Base-by-base conservation (phyloP, 2,329 filamentous ascomycete species). In the Geoglossum cookeanum region DNA sequence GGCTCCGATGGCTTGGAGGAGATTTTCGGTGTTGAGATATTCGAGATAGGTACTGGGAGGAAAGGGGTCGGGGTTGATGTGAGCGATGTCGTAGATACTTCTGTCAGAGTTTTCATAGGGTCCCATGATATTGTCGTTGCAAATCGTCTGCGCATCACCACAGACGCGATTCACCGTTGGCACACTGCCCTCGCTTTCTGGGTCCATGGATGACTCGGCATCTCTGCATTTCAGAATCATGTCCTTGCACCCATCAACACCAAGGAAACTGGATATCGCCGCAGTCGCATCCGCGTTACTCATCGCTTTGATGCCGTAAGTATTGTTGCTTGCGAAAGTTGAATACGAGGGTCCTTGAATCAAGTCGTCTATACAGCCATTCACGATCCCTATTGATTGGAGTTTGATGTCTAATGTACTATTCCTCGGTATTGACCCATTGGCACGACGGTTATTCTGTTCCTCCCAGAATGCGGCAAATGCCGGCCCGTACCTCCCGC, bases 401-500 rank as follows among this genome's bases (percentile, higher is more conserved):
- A 88, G 71, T 57, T 77, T 75, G 54, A 85, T 78, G 33, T 79
- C 74, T 9, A 83, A 68, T 1, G 78, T 81, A 39, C 68, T 71
- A 59, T 76, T 75, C 17, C 65, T 67, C 7, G 74, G 66, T 1
- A 78, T 58, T 1, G 72, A 67, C 2, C 79, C 77, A 57, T 73
- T 76, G n/a, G 67, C 64, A 13, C 77, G 75, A 56, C 71, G 72
- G 17, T 70, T 65, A 62, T 87, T 88, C 68, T 87, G 81, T 58
- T 77, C 66, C 63, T 83, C 74, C 58, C 77, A 77, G 61, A 72
- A 72, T 3, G 70, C 62, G 9, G 80, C 79, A 62, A 86, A 84
- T 1, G 77, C 71, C 1, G 82, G 82, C 0, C 80, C 84, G 62
- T 86, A 88, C 58, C 80, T 78, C 11, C 85, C 85, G 37, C 82